phyloP scores from a whole-genome alignment of 2,329 filamentous ascomycete genomes.

The Aspergillus glaucus region DNA sequence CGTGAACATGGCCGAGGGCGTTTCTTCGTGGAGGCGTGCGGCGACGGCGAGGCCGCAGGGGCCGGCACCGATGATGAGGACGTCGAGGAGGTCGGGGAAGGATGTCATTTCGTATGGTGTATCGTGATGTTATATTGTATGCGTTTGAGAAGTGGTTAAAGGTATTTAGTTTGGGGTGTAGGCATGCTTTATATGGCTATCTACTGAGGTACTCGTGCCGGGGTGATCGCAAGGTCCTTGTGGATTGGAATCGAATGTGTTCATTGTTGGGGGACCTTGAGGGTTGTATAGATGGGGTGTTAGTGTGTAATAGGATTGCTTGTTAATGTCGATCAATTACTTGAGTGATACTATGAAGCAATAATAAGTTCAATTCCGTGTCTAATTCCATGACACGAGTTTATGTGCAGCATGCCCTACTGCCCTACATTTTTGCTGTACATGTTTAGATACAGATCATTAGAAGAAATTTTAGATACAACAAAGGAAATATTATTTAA shows the following conservation, averaged over 20 bases:
- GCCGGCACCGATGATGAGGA: constrained; percentile 67
- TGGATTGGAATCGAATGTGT: too few relatives aligned
- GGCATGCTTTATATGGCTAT: not conserved
- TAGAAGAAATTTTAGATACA: not conserved
- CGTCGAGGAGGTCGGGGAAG: constrained; percentile 43
- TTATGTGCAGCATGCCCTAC: too few relatives aligned
- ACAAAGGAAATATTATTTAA: constrained; percentile 1
- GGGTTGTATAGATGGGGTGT: too few relatives aligned
- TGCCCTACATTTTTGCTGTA: too few relatives aligned
- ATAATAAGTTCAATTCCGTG: too few relatives aligned
- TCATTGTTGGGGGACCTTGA: too few relatives aligned
- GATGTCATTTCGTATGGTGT: not conserved
- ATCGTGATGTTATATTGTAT: too few relatives aligned
- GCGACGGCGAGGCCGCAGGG: constrained; percentile 70
- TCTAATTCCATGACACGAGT: too few relatives aligned
- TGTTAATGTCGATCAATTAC: not conserved
- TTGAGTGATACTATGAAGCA: not conserved
- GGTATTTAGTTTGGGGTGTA: not conserved
- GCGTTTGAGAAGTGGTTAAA: not conserved
- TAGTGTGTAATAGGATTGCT: too few relatives aligned
- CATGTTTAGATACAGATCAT: too few relatives aligned
- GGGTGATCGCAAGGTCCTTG: too few relatives aligned
- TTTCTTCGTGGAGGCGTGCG: constrained; percentile 63
- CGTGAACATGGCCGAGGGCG: constrained; percentile 72
- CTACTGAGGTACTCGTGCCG: too few relatives aligned